Base-by-base conservation (phyloP, 2,329 filamentous ascomycete species). In the Fusarium cicatricum region DNA sequence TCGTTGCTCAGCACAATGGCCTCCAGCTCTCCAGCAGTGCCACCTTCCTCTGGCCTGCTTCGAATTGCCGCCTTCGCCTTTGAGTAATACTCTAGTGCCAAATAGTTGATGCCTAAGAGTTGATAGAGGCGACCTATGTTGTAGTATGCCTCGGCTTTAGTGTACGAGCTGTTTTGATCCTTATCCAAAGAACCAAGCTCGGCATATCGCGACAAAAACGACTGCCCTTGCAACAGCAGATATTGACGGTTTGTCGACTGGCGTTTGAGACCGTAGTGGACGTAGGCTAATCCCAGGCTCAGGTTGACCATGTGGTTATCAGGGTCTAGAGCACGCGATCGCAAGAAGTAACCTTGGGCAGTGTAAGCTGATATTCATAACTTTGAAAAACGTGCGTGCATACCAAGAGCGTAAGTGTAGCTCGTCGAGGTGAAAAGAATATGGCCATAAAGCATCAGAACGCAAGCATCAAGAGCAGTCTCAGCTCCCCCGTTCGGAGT, bases 181-280 rank as follows among this genome's bases (percentile, higher is more conserved):
- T 31, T 4, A 4, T 34, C 8, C 3, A 43, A 17, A 17, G 52
- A 31, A 2, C 55, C 53, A 6, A 58, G 53, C 8, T 71, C 63
- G 8, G 68, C 66, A 32, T 77, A 77, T n/a, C 69, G 65, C 5
- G 67, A 85, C 52, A 98, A 76, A 68, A 97, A 97, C 0, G 88
- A 81, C 44, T 97, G 82, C 0, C 92, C 95, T 72, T 98, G 93
- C 61, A 91, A 82, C 36, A 97, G 86, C 34, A 92, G 85, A 70
- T 91, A 94, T 71, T 98, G 94, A 2, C 95, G 82, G 71, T 98
- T 98, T 41, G 94, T 91, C 0, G 90, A 88, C 73, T 96, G 91
- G 2, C 94, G 85, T 73, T 98, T 97, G 69, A 97, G 83, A 1
- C 90, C 89, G 71, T 95, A 90, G 72, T 97, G 91, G 33, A 97